Evolutionary conservation across 345 rosid genomes (phyloP), one percentile per base, ranked within the genome.

Genomic region (Kandelia obovata): DNA sequence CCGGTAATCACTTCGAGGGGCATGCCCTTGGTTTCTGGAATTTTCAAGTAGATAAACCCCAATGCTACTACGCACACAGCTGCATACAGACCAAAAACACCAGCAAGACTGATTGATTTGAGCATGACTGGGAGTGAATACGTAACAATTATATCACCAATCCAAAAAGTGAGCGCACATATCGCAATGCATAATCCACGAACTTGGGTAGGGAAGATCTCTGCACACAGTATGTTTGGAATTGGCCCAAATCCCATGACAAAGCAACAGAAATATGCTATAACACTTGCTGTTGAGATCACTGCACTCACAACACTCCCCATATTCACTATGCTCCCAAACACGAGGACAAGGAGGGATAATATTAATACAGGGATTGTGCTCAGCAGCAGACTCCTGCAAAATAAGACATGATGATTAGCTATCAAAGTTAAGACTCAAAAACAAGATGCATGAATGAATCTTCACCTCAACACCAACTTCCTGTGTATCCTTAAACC

Each of bases 171-270:
- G 2, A 95, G 92, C 0, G 94, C 98, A 19, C 99, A 95, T 1
- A 92, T 78, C 55, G 99, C 99, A 0, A 95, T 89, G 84, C 99
- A 92, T 70, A 92, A 75, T 63, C 97, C 97, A 2, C 98, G 97
- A 27, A 89, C 90, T 28, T 96, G 79, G 19, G 99, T 92, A 3
- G 99, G 99, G 75, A 95, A 95, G 73, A 95, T 95, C 85, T 95
- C 99, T 0, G 99, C 77, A 15, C 99, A 95, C 20, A 95, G 91
- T 55, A 95, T 90, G 83, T 95, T 95, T 6, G 99, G 99, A 63
- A 89, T 49, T 21, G 99, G 99, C 62, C 99, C 99, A 1, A 92
- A 95, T 16, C 99, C 99, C 98, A 95, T 89, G 70, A 95, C 97
- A 37, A 95, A 95, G 92, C 80, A 90, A 77, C 98, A 95, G 77